phyloP scores from a whole-genome alignment of 495 filamentous ascomycete genomes.

The Sabuloglossum arenarium region DNA sequence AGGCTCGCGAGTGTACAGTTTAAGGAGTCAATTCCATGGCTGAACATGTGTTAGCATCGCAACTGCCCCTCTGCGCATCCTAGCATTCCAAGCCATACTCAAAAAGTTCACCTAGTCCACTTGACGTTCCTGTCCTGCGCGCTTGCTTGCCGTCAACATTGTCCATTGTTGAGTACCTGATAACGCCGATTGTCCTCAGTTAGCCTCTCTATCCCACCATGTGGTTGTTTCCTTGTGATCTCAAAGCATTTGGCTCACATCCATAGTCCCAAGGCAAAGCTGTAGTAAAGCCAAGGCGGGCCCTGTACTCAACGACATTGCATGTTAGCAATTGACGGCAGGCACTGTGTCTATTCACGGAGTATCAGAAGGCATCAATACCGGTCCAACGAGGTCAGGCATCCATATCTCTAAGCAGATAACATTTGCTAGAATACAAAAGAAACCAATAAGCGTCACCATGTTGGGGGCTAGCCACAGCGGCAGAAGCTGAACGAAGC shows the following conservation, averaged over 20 bases:
- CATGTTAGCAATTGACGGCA: conserved; percentile 12
- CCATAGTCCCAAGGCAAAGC: conserved; percentile 84
- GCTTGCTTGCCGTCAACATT: conserved; percentile 98
- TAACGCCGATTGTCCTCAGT: conserved; percentile 10
- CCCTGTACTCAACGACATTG: conserved; percentile 27
- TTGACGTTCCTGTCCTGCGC: conserved; percentile 81
- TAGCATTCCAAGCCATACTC: conserved; percentile 34
- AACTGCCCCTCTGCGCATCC: conserved; percentile 16
- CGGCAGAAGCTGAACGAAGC: conserved; percentile 76
- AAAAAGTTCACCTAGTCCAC: conserved; percentile 85
- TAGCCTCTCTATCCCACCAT: not conserved
- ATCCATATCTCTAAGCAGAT: conserved; percentile 58
- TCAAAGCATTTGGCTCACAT: conserved; percentile 31
- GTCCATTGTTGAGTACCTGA: conserved; percentile 87
- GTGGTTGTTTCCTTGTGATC: not conserved
- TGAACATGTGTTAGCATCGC: conserved; percentile 8
- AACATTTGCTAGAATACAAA: conserved; percentile 80
- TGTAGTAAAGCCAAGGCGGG: conserved; percentile 83
- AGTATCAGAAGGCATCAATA: conserved; percentile 22
- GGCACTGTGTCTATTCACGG: not conserved
- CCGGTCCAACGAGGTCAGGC: conserved; percentile 82
- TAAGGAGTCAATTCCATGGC: conserved; percentile 89
- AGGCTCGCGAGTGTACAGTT: conserved; percentile 89
- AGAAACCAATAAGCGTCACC: conserved; percentile 88
- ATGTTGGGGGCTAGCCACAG: conserved; percentile 96